Evolutionary conservation across 2,329 filamentous ascomycete genomes (phyloP).

Genomic region (Ramichloridium luteum): DNA sequence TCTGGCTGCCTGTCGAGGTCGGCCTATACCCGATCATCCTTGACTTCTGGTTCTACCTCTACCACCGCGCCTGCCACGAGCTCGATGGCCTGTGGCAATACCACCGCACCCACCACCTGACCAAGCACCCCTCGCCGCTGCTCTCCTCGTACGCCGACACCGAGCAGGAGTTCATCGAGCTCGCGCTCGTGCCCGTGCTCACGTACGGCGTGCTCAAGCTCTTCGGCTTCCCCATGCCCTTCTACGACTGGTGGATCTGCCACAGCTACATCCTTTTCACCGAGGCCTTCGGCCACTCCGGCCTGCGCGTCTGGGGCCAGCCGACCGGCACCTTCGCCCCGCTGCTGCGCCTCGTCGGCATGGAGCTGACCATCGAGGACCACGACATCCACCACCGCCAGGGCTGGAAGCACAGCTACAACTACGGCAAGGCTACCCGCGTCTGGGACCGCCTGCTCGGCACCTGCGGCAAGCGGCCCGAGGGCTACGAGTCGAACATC

Average conservation of each 20-base stretch:
- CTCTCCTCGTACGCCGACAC: constrained; percentile 31
- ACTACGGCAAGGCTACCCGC: constrained; percentile 31
- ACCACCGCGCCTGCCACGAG: constrained; percentile 34
- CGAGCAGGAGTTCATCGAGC: constrained; percentile 34
- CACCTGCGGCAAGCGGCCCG: constrained; percentile 24
- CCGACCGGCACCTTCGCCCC: constrained; percentile 27
- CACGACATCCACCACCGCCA: constrained; percentile 30
- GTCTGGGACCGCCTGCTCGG: constrained; percentile 29
- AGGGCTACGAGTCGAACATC: constrained; percentile 15
- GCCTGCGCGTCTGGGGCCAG: constrained; percentile 27
- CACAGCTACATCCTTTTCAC: constrained; percentile 33
- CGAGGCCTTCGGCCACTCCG: constrained; percentile 28
- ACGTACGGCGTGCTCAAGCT: constrained; percentile 28
- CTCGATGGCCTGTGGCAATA: constrained; percentile 31
- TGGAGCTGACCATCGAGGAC: constrained; percentile 33
- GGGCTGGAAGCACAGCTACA: constrained; percentile 27
- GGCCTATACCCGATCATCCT: constrained; percentile 33
- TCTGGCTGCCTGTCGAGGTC: constrained; percentile 29
- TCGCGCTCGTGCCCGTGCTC: constrained; percentile 31
- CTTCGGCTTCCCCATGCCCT: constrained; percentile 31
- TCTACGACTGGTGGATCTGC: constrained; percentile 38
- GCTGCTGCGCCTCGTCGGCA: constrained; percentile 23
- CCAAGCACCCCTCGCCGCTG: constrained; percentile 35
- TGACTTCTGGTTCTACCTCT: constrained; percentile 35
- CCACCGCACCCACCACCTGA: constrained; percentile 36